Base-by-base conservation (phyloP, 2,329 filamentous ascomycete genomes). In the Talaromyces piceae region DNA sequence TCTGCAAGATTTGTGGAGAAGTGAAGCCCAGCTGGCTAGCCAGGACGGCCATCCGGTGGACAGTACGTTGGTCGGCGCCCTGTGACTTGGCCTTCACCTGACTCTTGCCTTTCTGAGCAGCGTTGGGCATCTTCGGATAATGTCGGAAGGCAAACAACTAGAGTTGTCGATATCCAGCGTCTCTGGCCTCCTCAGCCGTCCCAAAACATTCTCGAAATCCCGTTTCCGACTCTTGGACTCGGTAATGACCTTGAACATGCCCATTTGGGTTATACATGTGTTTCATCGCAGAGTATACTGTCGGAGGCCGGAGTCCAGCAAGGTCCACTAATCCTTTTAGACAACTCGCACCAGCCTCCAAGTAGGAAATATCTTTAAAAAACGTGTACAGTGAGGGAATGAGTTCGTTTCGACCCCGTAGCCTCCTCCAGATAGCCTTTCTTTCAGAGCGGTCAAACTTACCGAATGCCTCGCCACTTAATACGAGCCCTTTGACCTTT, bases 281-380 rank as follows among this genome's bases (percentile, higher is more conserved):
- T 49, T 41, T 44, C 20, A 49, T 49, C 2, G 39, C 27, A 9
- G 26, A 43, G 16, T 22, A 22, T 9, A 49, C 37, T 11, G 7
- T 41, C 2, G 11, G 20, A 23, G 3, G 3, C 5, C 13, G 13
- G 60, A 52, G 57, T 30, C 44, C n/a, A 30, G 31, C 43, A 39
- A 50, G 22, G 9, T 20, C 7, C 18, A 41, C 18, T 41, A 68
- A 58, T 51, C 52, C 56, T 55, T 67, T 66, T 30, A 68, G 47
- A 44, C 47, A 58, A 47, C 65, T 47, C 20, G 59, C 57, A 37
- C 56, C 61, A 22, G 46, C 52, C 57, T 64, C 56, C 5, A 71
- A 51, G 50, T 66, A 70, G 43, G 61, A 64, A 9, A 70, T 52
- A 50, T 72, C 63, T 46, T 66, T 53, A 52, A 72, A 72, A 55